Percentiles rank a stretch among this genome's conserved stretches.
Evolutionary conservation across 2,329 filamentous ascomycete species (phyloP).

Genomic region (Paraphaeosphaeria sporulosa): DNA sequence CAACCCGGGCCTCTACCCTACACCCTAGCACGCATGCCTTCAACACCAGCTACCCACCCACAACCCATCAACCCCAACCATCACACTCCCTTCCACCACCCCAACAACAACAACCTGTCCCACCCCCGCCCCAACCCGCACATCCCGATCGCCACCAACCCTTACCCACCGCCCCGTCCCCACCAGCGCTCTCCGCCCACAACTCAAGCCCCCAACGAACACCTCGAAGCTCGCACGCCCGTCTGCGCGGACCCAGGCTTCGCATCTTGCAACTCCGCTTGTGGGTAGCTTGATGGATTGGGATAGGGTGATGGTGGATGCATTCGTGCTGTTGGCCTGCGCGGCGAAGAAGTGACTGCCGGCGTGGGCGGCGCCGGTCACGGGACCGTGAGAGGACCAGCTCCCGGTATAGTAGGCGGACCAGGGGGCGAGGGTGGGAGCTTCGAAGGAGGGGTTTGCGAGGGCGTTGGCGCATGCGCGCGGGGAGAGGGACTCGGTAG

Average conservation of each 20-base stretch:
- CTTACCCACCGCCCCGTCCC: slow-evolving; percentile 19
- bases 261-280: slow-evolving; percentile 18
- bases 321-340: slow-evolving; percentile 22
- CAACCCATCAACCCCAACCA: slow-evolving; percentile 28
- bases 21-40: background rate
- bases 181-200: slow-evolving; percentile 14
- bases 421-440: slow-evolving; percentile 22
- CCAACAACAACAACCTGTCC: slow-evolving; percentile 25
- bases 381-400: slow-evolving; percentile 21
- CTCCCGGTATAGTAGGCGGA: slow-evolving; percentile 26
- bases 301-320: slow-evolving; percentile 22
- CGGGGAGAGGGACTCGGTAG: background rate
- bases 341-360: slow-evolving; percentile 22
- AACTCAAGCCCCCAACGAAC: slow-evolving; percentile 25
- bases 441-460: slow-evolving; percentile 30
- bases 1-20: background rate
- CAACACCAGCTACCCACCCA: background rate
- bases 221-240: slow-evolving; percentile 24
- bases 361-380: slow-evolving; percentile 5
- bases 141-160: slow-evolving; percentile 18
- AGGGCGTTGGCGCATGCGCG: slow-evolving; percentile 18
- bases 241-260: slow-evolving; percentile 21
- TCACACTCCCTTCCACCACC: slow-evolving; percentile 21
- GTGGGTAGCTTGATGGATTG: slow-evolving; percentile 20
- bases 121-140: slow-evolving; percentile 13